phyloP scores from a whole-genome alignment of 139 green algal genomes.

The Mesotaenium endlicherianum region DNA sequence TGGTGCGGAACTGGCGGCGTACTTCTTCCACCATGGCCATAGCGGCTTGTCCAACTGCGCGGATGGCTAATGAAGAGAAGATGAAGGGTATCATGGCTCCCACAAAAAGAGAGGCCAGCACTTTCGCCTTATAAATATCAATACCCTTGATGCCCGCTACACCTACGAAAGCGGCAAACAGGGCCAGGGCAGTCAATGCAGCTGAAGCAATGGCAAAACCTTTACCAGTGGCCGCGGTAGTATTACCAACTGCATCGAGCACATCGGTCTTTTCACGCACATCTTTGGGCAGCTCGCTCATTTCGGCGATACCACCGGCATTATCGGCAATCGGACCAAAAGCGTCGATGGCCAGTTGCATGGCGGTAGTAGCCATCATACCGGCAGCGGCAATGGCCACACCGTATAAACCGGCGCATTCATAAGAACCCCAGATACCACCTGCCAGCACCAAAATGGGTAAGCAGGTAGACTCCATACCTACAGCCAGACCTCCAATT shows the following conservation, averaged over 20 bases:
- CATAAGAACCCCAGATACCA: constrained; percentile 85
- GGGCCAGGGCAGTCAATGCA: constrained; percentile 90
- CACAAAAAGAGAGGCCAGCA: constrained; percentile 37
- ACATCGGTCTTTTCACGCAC: constrained; percentile 59
- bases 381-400: constrained; percentile 91
- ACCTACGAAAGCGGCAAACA: constrained; percentile 92
- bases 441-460: constrained; percentile 86
- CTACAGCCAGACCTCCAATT: constrained; percentile 95
- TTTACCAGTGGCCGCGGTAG: constrained; percentile 67
- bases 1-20: constrained; percentile 60
- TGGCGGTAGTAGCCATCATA: constrained; percentile 90
- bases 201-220: constrained; percentile 96
- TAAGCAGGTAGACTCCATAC: constrained; percentile 92
- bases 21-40: constrained; percentile 63
- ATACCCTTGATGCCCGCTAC: constrained; percentile 67
- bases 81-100: constrained; percentile 65
- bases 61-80: constrained; percentile 62
- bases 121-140: neutral
- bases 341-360: constrained; percentile 90
- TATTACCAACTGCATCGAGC: constrained; percentile 68
- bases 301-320: constrained; percentile 72
- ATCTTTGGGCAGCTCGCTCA: constrained; percentile 37
- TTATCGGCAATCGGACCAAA: constrained; percentile 73
- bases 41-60: constrained; percentile 59
- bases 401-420: constrained; percentile 81